These are phyloP conservation scores for Apiospora sp. DNA, from an alignment of 2,329 filamentous ascomycete genomes.

Conservation along the genomic window DNA sequence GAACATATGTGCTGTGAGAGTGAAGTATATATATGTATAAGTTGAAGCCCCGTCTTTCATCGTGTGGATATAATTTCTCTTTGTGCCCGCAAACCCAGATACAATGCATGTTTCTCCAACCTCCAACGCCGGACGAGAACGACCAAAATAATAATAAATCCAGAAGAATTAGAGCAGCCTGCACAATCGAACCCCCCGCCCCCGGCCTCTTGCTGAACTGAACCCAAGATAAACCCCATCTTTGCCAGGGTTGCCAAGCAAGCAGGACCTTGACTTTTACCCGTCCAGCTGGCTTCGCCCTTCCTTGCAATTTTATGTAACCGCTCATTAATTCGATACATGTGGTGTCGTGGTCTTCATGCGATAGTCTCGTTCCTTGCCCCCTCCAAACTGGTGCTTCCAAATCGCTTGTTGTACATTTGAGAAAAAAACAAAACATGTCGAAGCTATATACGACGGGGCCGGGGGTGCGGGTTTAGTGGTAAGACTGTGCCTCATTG, in stretches of 20 bases:
- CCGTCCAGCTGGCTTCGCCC: neutral
- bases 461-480: neutral
- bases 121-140: neutral
- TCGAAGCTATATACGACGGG: conserved; percentile 8
- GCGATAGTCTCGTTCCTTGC: conserved; percentile 7
- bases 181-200: neutral
- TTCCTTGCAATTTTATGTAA: conserved; percentile 16
- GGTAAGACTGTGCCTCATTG: conserved; percentile 3
- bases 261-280: neutral
- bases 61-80: neutral
- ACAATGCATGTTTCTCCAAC: neutral
- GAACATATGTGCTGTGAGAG: neutral
- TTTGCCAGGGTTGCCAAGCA: neutral
- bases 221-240: neutral
- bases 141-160: neutral
- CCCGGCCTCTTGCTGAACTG: neutral
- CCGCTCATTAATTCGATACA: conserved; percentile 17
- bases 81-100: neutral
- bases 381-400: neutral
- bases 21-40: neutral
- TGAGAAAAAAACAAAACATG: conserved; percentile 19
- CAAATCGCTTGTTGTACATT: conserved; percentile 20
- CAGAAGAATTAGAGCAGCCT: neutral
- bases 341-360: conserved; percentile 20
- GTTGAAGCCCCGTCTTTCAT: neutral